Base-by-base conservation (phyloP, 139 green algal species). In the Tetradesmus obliquus region DNA sequence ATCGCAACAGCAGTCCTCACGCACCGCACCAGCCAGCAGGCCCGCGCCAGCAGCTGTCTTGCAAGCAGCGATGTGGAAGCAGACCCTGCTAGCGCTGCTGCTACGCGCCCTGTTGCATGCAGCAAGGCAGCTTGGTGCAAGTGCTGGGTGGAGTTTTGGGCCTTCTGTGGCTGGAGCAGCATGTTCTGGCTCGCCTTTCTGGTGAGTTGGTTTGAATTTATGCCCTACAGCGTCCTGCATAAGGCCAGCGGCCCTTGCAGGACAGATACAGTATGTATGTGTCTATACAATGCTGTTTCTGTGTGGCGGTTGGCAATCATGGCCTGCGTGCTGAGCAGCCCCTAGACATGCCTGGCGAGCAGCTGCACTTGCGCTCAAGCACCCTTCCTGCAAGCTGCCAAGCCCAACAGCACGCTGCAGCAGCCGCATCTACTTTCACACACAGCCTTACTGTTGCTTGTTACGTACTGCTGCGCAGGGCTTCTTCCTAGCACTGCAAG, bases 401-500 rank as follows among this genome's bases (percentile, higher is more conserved):
- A 45, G 32, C 32, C 32, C 32, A 45, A 45, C 32, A 45, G 32
- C 32, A 45, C 0, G 24, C 19, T n/a, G 32, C 32, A n/a, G 7
- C 24, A 20, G 54, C 51, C 20, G 79, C 20, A 19, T n/a, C 45
- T 1, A 53, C 19, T 72, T 10, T 20, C 0, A 72, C 10, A 7
- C 19, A 2, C 45, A 8, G 72, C 72, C 72, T 5, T 7, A 20
- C 72, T 10, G 5, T 80, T 32, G 22, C 72, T 8, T 13, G 19
- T 2, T 80, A 17, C 8, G 5, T 84, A 9, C 72, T 84, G 8
- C 32, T 32, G 5, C 58, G 83, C 83, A 79, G 60, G 86, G 60
- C 66, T 90, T 90, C 51, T 90, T 90, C 69, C 86, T 90, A 5
- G 86, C 86, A 20, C 86, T 90, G 32, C 86, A 90, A 82, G 86